Evolutionary conservation across 371 early-diverging fungal species (phyloP).

Genomic region (Lichtheimia ramosa): DNA sequence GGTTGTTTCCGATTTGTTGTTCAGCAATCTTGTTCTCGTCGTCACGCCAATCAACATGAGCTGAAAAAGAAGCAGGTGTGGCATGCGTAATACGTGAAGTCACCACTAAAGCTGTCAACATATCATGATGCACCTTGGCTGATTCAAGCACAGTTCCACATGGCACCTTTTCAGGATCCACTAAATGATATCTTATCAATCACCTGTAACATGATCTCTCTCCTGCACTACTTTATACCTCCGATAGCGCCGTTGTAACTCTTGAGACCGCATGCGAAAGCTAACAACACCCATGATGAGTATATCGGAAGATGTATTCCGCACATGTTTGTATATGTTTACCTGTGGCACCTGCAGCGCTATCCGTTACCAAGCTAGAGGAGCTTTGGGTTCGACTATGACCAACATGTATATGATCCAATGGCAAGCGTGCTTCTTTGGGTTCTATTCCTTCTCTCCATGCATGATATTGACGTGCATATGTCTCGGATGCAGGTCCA

Average conservation of each 20-base stretch:
- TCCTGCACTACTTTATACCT: slow-evolving; percentile 25
- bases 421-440: slow-evolving; percentile 46
- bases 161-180: slow-evolving; percentile 61
- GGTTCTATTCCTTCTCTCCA: slow-evolving; percentile 51
- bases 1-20: slow-evolving; percentile 85
- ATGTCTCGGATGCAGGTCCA: slow-evolving; percentile 92
- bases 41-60: slow-evolving; percentile 80
- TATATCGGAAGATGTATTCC: neutral
- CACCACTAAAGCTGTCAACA: slow-evolving; percentile 88
- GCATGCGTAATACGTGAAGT: slow-evolving; percentile 94
- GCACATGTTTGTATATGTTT: neutral
- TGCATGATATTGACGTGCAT: slow-evolving; percentile 78
- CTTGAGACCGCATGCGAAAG: slow-evolving; percentile 84
- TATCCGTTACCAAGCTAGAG: slow-evolving; percentile 85
- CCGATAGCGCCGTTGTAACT: slow-evolving; percentile 90
- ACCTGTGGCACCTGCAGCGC: slow-evolving; percentile 92
- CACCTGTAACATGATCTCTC: too few relatives aligned
- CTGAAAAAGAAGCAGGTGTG: slow-evolving; percentile 75
- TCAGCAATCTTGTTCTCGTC: slow-evolving; percentile 84
- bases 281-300: slow-evolving; percentile 18
- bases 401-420: slow-evolving; percentile 88
- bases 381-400: slow-evolving; percentile 84
- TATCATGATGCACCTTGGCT: slow-evolving; percentile 74
- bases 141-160: slow-evolving; percentile 95
- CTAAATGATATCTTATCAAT: slow-evolving; percentile 21